Evolutionary conservation across 2,329 filamentous ascomycete species (phyloP).

Genomic region (Fusarium xylarioides): DNA sequence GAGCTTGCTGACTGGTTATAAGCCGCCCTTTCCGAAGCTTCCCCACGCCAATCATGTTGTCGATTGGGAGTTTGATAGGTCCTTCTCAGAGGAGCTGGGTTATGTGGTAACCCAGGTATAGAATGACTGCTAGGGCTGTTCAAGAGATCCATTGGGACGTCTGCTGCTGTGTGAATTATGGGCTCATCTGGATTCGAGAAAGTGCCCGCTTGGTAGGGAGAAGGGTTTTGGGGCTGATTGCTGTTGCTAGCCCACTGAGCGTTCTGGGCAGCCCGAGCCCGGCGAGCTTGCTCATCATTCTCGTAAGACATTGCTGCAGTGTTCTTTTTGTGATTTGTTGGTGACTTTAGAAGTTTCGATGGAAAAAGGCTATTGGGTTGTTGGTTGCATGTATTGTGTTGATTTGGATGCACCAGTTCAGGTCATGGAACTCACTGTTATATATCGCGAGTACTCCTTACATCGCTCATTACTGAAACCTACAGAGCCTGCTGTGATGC

Average conservation of each 20-base stretch:
- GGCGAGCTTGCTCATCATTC: not conserved
- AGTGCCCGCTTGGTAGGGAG: not conserved
- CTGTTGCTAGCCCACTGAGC: no score
- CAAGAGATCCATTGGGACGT: not conserved
- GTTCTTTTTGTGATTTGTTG: no score
- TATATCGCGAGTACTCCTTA: not conserved
- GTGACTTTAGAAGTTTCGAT: accelerated
- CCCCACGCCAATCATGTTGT: not conserved
- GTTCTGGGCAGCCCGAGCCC: not conserved
- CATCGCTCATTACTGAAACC: not conserved
- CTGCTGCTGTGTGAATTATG: accelerated
- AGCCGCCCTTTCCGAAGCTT: no score
- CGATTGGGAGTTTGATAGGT: not conserved
- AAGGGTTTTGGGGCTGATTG: not conserved
- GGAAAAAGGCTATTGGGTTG: accelerated
- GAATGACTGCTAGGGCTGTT: not conserved
- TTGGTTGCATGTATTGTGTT: not conserved
- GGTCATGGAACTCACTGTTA: not conserved
- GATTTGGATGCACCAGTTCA: not conserved
- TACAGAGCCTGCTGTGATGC: not conserved
- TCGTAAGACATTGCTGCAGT: not conserved
- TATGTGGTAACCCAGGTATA: not conserved
- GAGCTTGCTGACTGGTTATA: no score
- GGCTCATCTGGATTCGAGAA: not conserved
- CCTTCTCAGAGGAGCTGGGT: no score